Evolutionary conservation across 1,284 basidiomycete genomes (phyloP), one percentile per base, ranked within the genome.

Genomic region (Boletellus deceptivus): DNA sequence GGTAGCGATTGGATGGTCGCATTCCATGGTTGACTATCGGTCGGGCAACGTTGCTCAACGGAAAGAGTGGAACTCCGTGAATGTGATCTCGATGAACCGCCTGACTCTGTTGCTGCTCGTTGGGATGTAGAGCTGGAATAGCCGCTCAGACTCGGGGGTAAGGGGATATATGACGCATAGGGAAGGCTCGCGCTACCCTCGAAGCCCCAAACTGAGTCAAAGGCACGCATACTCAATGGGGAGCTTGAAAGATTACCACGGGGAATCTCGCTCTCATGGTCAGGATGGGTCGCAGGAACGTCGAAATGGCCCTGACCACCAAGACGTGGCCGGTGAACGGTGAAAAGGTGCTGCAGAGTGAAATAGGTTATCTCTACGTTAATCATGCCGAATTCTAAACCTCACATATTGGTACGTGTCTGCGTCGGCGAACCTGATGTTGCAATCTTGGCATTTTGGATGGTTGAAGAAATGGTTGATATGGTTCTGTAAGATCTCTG

Each of bases 31-130:
- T 52, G 61, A 38, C 41, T 52, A 14, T 64, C 61, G 0, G 44
- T 59, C 22, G 67, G 63, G 37, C 50, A 66, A 45, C 31, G 49
- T 39, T 69, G 67, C n/a, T 67, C 63, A 8, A 68, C 62, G 8
- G 67, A 60, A 35, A 67, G 64, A 4, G 65, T 70, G 3, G 65
- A 69, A 46, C 65, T 70, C 27, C 64, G 62, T 17, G 68, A 67
- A 38, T 59, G 68, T 14, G 62, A 58, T 4, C 48, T 57, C 1
- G 43, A 48, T 18, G 62, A 65, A 7, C 44, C 46, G 7, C 29
- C 45, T 2, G 55, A 53, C 16, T 45, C 64, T 31, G 42, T 45
- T 13, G 42, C 37, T 24, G 62, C 47, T 20, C 53, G 54, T 47
- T 70, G 66, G 1, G 65, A 70, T 11, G 54, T 47, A 13, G 69